Base-by-base conservation (phyloP, 768 basidiomycete species). In the Leccinellum albellum region DNA sequence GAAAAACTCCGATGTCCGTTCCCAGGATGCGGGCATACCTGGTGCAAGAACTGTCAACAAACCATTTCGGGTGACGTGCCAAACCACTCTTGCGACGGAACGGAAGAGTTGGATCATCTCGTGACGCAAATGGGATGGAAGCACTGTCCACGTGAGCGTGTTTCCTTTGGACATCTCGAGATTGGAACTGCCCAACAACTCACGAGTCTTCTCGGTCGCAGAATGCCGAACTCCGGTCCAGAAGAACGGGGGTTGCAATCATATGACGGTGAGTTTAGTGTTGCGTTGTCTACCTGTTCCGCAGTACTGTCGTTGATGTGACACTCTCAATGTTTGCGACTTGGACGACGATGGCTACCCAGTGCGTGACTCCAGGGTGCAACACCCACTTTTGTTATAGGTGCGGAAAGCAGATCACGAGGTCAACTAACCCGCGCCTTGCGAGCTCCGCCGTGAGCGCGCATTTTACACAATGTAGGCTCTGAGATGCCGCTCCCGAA, bases 31-130 rank as follows among this genome's bases (percentile, higher is more conserved):
- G 63, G 63, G 13, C 71, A 82, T 61, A 73, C 70, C 31, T 87
- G 84, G 86, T 87, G 85, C 70, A 86, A 81, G 69, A 66, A 68
- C 28, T 87, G 85, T 67, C 77, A 77, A 44, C 79, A 82, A 54
- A 44, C 62, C 56, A 49, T 75, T 28, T 55, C 61, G 1, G 28
- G 66, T 8, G 62, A 63, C 21, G 75, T 70, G 20, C 74, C 72
- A 9, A 69, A 72, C 47, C 82, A 85, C 60, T 79, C 81, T 1
- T 87, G 85, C 64, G 84, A 85, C 53, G 82, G 82, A 6, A 73
- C 78, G 14, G 72, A 75, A 9, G 84, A 86, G 60, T 72, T 86
- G 12, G 73, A 78, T 5, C 68, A 75, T 44, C 66, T 84, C 29
- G 81, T 85, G 76, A 66, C 61, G 32, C 64, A 74, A 50, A 71